These are phyloP conservation scores for Sporothrix brunneoviolacea DNA, from an alignment of 2,329 filamentous ascomycete species.

Conservation along the genomic window DNA sequence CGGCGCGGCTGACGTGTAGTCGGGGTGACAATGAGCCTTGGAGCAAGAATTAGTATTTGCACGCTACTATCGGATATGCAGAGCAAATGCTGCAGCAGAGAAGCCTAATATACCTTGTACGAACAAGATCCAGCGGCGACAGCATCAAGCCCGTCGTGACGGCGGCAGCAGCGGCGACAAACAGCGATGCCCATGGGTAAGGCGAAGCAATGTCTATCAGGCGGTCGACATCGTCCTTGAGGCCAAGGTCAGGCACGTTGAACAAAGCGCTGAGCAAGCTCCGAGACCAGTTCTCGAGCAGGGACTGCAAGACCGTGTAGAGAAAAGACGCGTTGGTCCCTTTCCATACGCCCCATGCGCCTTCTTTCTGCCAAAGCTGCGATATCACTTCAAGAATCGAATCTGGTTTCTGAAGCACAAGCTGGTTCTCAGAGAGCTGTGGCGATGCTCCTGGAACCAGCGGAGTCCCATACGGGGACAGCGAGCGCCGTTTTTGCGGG, in stretches of 20 bases:
- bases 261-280: constrained; percentile 85
- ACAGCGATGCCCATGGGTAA: constrained; percentile 73
- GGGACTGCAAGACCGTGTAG: constrained; percentile 77
- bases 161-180: constrained; percentile 59
- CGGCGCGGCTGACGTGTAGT: constrained; percentile 68
- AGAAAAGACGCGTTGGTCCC: constrained; percentile 87
- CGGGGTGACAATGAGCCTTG: constrained; percentile 79
- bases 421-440: constrained; percentile 47
- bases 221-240: constrained; percentile 71
- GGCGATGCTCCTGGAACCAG: not conserved
- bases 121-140: constrained; percentile 80
- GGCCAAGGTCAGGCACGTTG: constrained; percentile 77
- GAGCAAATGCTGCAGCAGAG: constrained; percentile 17
- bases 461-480: not conserved
- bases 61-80: no score
- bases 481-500: constrained; percentile 23
- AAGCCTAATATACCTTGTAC: constrained; percentile 53
- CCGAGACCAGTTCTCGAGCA: constrained; percentile 86
- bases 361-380: constrained; percentile 83
- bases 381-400: constrained; percentile 81
- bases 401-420: constrained; percentile 66
- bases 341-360: constrained; percentile 91
- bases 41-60: no score
- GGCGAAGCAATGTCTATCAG: constrained; percentile 66
- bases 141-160: constrained; percentile 72